Evolutionary conservation across 768 basidiomycete genomes (phyloP), one percentile per base, ranked within the genome.

Genomic region (Mycena filopes): DNA sequence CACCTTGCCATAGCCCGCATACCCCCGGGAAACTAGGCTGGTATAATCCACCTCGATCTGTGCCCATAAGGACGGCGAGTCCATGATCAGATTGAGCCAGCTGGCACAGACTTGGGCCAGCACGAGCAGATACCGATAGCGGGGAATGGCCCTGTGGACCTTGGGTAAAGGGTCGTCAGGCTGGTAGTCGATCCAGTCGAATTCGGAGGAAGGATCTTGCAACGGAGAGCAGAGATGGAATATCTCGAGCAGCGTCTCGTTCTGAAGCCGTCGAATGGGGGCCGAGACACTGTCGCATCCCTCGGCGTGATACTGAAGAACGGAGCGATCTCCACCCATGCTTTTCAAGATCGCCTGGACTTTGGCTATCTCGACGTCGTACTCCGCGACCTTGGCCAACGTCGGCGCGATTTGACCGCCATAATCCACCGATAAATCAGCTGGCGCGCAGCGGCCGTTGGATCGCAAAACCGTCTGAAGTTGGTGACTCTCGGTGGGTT

Each of bases 331-430:
- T 3, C 29, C 21, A 31, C 45, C 43, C 55, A 57, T 56, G 31
- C 42, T 42, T 15, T 45, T n/a, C n/a, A 56, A 8, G n/a, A 56
- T 1, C n/a, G 20, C 28, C 29, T 46, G 55, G 28, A 31, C 15
- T 18, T 57, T 57, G 9, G 31, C 29, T 36, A 57, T 57, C 33
- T 57, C 45, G 43, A 25, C 45, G 15, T 57, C 55, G 9, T 57
- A 47, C 45, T 47, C 31, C 11, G 12, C 55, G 18, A 57, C 16
- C 23, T 21, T 47, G 9, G 29, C 31, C 28, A 29, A 11, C 12
- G 43, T 40, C 21, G 53, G 20, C 16, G 31, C 31, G 6, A 38
- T 31, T 47, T 57, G 45, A 9, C 33, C 20, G 2, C 31, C 11
- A 38, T 46, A 47, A 26, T 57, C 33, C 26, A 36, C 15, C n/a